Base-by-base conservation (phyloP, 805 yeast species). In the Cyberlindnera meyerae region DNA sequence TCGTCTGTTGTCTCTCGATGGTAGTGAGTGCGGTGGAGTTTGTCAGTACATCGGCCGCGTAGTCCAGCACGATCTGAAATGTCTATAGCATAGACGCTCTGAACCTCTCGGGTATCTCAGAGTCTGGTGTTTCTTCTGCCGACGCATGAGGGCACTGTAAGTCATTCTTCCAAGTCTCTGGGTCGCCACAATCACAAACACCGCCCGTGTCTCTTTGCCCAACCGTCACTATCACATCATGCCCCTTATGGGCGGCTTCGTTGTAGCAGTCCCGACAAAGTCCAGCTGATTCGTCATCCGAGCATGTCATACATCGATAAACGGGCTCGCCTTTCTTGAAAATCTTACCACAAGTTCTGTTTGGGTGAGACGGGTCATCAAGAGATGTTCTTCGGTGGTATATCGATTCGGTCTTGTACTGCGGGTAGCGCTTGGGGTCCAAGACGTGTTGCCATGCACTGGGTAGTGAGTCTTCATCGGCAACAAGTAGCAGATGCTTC, bases 251-350 rank as follows among this genome's bases (percentile, higher is more conserved):
- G 37, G 72, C 68, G 4, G 74, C 76, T 3, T 78, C 75, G 33
- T 79, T 75, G 60, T 68, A 89, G 55, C 97, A 89, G 40, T 71
- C 64, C 9, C 79, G 70, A 56, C 97, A 89, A 8, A 89, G 61
- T 0, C 89, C 95, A 58, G 94, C 82, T 0, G 90, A 79, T 30
- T 84, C 95, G 53, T 86, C 95, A 34, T 71, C 71, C 0, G 86
- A 89, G 60, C 94, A 69, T 24, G 89, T 73, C 24, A 77, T 50
- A 54, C 95, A 86, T 28, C 88, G 66, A 54, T 82, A 82, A 4
- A 86, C 80, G 0, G 93, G 88, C 53, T 85, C 95, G 6, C 95
- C 95, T 33, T 77, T 73, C 31, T 73, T 66, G 49, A 86, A 81
- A 34, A 78, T 77, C 15, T 80, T 65, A 2, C 86, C 82, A 57